These are phyloP conservation scores for Abrus precatorius DNA, from an alignment of 306 rosid species.

Conservation along the genomic window DNA sequence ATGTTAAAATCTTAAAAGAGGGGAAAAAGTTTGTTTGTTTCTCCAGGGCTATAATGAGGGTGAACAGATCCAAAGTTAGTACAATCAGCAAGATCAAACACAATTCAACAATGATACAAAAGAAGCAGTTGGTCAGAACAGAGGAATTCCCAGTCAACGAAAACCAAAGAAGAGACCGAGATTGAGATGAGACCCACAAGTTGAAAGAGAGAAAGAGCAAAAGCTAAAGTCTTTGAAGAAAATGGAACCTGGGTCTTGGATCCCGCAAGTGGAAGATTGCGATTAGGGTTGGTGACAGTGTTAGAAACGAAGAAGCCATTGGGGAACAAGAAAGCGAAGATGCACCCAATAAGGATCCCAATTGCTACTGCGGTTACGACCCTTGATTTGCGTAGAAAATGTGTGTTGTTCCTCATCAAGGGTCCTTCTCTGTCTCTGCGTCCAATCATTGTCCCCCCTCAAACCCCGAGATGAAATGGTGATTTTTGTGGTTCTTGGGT, in stretches of 20 bases:
- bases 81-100: slow-evolving; percentile 41
- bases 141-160: slow-evolving; percentile 42
- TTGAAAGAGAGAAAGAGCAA: not conserved
- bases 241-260: slow-evolving; percentile 68
- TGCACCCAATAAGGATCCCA: slow-evolving; percentile 75
- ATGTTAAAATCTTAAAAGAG: slow-evolving; percentile 4
- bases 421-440: slow-evolving; percentile 82
- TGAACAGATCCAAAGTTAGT: not conserved
- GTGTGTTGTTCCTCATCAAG: slow-evolving; percentile 63
- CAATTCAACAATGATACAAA: not conserved
- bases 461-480: slow-evolving; percentile 29
- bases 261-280: slow-evolving; percentile 48
- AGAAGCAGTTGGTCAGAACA: slow-evolving; percentile 21
- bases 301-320: slow-evolving; percentile 60
- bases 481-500: not conserved
- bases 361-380: slow-evolving; percentile 63
- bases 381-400: slow-evolving; percentile 61
- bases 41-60: not conserved
- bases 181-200: slow-evolving; percentile 5
- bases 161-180: not conserved
- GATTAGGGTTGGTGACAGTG: slow-evolving; percentile 39
- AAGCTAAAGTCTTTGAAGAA: slow-evolving; percentile 24
- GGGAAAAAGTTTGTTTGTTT: not conserved
- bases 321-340: slow-evolving; percentile 75
- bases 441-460: slow-evolving; percentile 58